Base-by-base conservation (phyloP, 495 filamentous ascomycete species). In the Aspergillus hancockii region DNA sequence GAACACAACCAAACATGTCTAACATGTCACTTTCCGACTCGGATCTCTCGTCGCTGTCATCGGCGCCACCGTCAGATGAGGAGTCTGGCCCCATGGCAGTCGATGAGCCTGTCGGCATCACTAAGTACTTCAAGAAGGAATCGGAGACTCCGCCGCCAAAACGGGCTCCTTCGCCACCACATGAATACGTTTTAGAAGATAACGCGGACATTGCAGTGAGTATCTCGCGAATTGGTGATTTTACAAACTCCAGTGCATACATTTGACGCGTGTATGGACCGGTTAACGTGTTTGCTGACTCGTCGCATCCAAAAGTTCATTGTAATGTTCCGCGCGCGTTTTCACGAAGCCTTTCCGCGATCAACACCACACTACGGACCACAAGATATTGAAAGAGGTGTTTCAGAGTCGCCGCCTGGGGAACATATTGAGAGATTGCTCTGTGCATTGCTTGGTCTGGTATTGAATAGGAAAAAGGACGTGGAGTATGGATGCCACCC, bases 381-480 rank as follows among this genome's bases (percentile, higher is more conserved):
- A 22, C 94, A 98, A 74, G 94, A 98, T 75, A 83, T 98, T 53
- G 94, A 98, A 77, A 78, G 83, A 63, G 94, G 93, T 25, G 85
- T 97, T 21, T 82, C 85, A 49, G 91, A 96, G 63, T 65, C 79
- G 31, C 71, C 86, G 14, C 95, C 94, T 13, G 89, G 90, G 61
- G 88, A 94, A 68, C 86, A 89, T 63, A 87, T 93, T 32, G 93
- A 97, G 76, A 81, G 85, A 65, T 83, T 98, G 46, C 78, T 98
- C 32, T 98, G 95, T 80, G 91, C 91, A 64, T 76, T 98, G 46
- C 73, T 98, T 21, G 85, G 91, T 30, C 78, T 98, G 68, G 83
- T 97, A 54, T 81, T 98, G 62, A 98, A 98, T 68, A 86, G 94
- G 66, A 98, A 98, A 81, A 97, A 98, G 68, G 90, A 94, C 78